Conservation (phyloP, 768 basidiomycete genomes). For the Mycena latifolia region DNA sequence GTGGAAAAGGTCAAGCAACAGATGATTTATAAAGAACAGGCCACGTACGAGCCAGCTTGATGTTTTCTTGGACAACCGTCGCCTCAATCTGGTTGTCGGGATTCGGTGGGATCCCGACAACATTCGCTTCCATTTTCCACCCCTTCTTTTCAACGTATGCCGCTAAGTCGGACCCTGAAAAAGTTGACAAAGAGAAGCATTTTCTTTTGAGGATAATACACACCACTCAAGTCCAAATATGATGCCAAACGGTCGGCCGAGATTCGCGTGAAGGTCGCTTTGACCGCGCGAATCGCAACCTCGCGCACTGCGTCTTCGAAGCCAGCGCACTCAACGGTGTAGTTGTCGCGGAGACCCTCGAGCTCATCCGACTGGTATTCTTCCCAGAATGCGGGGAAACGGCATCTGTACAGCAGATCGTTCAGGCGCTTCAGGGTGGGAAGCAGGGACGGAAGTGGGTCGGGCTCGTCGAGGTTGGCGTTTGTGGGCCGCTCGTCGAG, state of each 20-base stretch:
- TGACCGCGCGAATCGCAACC: conserved; percentile 82
- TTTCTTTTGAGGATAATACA: conserved; percentile 25
- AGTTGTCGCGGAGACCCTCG: conserved; percentile 84
- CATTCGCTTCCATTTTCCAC: conserved; percentile 71
- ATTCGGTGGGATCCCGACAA: conserved; percentile 82
- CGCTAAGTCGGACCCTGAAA: conserved; percentile 63
- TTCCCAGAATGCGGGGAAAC: conserved; percentile 90
- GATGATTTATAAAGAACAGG: conserved; percentile 8
- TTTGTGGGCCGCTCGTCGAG: conserved; percentile 78
- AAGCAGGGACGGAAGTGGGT: conserved; percentile 80
- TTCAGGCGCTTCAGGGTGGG: conserved; percentile 77
- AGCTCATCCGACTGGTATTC: conserved; percentile 78
- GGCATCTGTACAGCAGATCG: conserved; percentile 82
- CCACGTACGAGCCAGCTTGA: conserved; percentile 83
- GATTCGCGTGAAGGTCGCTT: conserved; percentile 83
- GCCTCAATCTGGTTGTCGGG: conserved; percentile 92
- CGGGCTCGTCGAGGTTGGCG: conserved; percentile 78
- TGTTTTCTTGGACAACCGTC: conserved; percentile 85
- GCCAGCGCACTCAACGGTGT: conserved; percentile 85
- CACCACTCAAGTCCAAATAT: conserved; percentile 79
- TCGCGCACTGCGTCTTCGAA: conserved; percentile 88
- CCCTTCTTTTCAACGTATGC: conserved; percentile 73
- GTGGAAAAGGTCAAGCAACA: conserved; percentile 20
- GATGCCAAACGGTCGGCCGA: conserved; percentile 72
- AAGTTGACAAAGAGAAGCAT: not conserved